phyloP scores from a whole-genome alignment of 345 rosid genomes.

The Anacardium occidentale region DNA sequence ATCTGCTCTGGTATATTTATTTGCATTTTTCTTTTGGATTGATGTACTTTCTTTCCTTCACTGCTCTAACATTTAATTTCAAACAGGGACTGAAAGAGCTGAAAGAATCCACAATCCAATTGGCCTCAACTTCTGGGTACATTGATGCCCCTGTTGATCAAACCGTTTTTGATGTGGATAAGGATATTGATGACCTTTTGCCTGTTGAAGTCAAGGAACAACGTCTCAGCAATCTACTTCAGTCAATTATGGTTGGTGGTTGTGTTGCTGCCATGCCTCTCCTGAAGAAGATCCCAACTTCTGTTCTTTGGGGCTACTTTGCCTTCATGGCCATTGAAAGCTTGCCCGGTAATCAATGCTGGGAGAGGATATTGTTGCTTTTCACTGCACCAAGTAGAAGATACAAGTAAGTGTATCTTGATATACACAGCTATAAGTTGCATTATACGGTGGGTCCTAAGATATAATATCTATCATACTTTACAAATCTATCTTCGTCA shows the following conservation, averaged over 20 bases:
- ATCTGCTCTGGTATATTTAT: conserved; percentile 42
- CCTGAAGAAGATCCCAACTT: conserved; percentile 86
- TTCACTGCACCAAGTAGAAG: conserved; percentile 89
- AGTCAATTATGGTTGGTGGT: conserved; percentile 79
- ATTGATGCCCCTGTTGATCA: conserved; percentile 82
- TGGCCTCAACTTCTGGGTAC: conserved; percentile 71
- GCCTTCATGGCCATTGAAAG: conserved; percentile 98
- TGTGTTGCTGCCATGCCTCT: conserved; percentile 96
- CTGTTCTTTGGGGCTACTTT: conserved; percentile 97
- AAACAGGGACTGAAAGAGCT: conserved; percentile 79
- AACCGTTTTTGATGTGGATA: conserved; percentile 77
- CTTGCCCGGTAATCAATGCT: conserved; percentile 93
- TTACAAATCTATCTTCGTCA: background rate
- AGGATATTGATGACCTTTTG: conserved; percentile 80
- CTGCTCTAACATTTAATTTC: conserved; percentile 22
- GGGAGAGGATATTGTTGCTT: conserved; percentile 94
- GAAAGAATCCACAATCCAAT: conserved; percentile 79
- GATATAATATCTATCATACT: background rate
- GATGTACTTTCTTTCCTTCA: conserved; percentile 1
- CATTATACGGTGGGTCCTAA: conserved; percentile 2
- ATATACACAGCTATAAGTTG: background rate
- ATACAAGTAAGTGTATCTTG: conserved; percentile 62
- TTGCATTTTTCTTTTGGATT: conserved; percentile 15
- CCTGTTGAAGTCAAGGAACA: conserved; percentile 95
- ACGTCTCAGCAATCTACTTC: conserved; percentile 89